These are phyloP conservation scores for Melaleuca alternifolia DNA, from an alignment of 345 rosid genomes.

Conservation along the genomic window DNA sequence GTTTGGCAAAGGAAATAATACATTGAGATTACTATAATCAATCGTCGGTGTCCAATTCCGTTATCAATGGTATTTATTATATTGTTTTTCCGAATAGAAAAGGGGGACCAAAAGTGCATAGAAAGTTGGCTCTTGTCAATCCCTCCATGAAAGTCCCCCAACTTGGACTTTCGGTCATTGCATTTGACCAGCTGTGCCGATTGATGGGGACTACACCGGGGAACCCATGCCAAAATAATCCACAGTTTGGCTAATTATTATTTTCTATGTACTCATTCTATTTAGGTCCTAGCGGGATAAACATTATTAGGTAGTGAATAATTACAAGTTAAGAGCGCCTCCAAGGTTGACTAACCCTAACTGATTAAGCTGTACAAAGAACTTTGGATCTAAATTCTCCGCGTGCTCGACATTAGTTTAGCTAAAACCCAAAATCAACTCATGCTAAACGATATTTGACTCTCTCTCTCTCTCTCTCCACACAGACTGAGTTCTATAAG, in stretches of 20 bases:
- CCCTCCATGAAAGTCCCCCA: neutral
- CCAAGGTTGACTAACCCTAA: neutral
- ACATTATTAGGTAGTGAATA: neutral
- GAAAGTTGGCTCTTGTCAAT: neutral
- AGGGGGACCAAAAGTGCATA: neutral
- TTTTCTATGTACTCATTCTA: neutral
- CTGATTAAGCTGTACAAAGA: neutral
- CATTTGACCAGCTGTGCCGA: neutral
- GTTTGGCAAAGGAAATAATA: neutral
- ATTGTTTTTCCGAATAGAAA: neutral
- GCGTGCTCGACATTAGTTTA: neutral
- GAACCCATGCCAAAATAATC: neutral
- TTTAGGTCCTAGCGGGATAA: neutral
- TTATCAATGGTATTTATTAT: neutral
- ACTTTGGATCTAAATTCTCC: neutral
- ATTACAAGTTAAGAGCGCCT: neutral
- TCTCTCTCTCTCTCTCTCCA: neutral
- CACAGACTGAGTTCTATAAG: neutral
- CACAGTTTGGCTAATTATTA: neutral
- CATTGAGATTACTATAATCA: neutral
- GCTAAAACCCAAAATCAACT: neutral
- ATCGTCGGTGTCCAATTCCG: neutral
- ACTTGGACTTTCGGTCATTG: neutral
- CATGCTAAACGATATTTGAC: neutral
- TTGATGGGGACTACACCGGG: neutral